phyloP scores from a whole-genome alignment of 331 rosid genomes.

The Arachis monticola region DNA sequence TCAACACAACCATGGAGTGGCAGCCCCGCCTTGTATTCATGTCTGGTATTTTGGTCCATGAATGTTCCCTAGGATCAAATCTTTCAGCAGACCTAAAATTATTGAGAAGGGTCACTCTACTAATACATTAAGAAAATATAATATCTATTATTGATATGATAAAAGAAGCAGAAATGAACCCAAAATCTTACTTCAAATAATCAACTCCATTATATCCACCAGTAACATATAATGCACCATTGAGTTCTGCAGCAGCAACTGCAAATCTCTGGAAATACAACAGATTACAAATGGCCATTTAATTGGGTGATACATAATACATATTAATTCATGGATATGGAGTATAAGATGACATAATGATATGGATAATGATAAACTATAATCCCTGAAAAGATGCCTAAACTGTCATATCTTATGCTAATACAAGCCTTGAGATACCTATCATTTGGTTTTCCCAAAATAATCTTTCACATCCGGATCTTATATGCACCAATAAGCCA shows the following conservation, averaged over 20 bases:
- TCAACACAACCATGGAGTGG: conserved; percentile 49
- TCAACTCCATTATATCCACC: conserved; percentile 62
- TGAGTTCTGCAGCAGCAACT: conserved; percentile 55
- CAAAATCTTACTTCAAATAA: conserved; percentile 64
- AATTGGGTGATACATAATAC: background rate
- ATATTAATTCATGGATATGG: background rate
- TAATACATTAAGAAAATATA: background rate
- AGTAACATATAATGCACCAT: conserved; percentile 55
- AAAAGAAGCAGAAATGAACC: background rate
- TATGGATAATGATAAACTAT: too few relatives aligned
- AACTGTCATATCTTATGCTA: background rate
- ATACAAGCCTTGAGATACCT: background rate
- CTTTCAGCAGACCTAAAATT: conserved; percentile 73
- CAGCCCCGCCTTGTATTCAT: conserved; percentile 57
- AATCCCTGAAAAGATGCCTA: background rate
- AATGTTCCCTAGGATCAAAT: conserved; percentile 82
- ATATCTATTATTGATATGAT: background rate
- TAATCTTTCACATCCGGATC: background rate
- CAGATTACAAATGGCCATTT: conserved; percentile 8
- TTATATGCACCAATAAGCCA: background rate
- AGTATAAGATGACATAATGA: background rate
- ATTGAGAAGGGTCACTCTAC: conserved; percentile 30
- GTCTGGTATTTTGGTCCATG: conserved; percentile 64
- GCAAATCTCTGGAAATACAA: conserved; percentile 58
- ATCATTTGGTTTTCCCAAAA: background rate